Evolutionary conservation across 2,329 filamentous ascomycete genomes (phyloP).

Genomic region (Pseudohalonectria lignicola): DNA sequence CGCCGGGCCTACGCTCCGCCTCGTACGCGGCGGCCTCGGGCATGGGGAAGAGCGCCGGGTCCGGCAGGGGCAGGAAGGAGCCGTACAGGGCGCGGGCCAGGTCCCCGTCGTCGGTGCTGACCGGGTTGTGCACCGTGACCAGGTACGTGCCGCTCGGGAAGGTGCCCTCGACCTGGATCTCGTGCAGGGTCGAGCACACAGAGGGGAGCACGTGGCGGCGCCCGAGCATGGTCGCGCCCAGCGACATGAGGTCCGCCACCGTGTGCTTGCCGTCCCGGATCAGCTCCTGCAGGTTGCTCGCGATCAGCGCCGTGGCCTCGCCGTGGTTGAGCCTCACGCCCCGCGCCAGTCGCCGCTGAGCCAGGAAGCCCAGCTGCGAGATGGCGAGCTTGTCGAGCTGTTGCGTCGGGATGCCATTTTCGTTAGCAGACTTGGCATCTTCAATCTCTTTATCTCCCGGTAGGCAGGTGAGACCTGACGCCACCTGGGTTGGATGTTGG

Average conservation of each 20-base stretch:
- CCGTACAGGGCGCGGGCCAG: conserved; percentile 81
- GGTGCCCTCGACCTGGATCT: conserved; percentile 90
- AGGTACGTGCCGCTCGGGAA: conserved; percentile 87
- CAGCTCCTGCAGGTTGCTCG: conserved; percentile 85
- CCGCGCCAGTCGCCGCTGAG: conserved; percentile 77
- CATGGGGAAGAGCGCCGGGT: conserved; percentile 54
- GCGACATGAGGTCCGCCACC: conserved; percentile 85
- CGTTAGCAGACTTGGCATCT: background rate
- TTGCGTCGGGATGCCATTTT: background rate
- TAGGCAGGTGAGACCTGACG: background rate
- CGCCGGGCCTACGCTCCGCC: conserved; percentile 62
- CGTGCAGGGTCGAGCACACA: conserved; percentile 65
- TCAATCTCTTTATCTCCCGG: background rate
- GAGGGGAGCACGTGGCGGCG: conserved; percentile 82
- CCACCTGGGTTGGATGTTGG: too few relatives aligned
- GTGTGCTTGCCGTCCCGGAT: conserved; percentile 92
- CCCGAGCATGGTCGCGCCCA: conserved; percentile 86
- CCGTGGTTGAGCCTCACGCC: conserved; percentile 84
- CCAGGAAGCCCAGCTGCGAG: conserved; percentile 76
- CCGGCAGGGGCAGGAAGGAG: conserved; percentile 76
- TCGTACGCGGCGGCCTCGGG: conserved; percentile 56
- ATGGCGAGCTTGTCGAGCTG: conserved; percentile 95
- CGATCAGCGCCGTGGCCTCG: conserved; percentile 76
- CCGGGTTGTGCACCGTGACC: conserved; percentile 86
- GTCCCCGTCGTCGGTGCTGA: conserved; percentile 77